Conservation (phyloP, 495 filamentous ascomycete genomes). For the Hypoxylon fragiforme region DNA sequence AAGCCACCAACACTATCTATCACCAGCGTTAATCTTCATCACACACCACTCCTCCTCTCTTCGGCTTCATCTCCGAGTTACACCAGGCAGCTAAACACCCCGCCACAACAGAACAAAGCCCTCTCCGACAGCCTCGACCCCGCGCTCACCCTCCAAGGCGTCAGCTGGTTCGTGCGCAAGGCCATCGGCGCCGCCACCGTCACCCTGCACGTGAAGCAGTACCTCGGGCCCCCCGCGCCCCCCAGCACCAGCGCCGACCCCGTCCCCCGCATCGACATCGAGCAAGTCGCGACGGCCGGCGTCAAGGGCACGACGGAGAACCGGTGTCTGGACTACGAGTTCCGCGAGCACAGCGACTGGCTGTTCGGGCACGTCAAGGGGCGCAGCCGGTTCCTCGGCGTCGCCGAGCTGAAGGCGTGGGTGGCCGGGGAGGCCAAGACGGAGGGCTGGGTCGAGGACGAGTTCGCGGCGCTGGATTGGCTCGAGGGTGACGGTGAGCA, state of each 20-base stretch:
- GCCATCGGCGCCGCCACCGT: conserved; percentile 71
- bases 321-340: conserved; percentile 70
- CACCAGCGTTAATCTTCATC: background rate
- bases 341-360: conserved; percentile 73
- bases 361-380: conserved; percentile 78
- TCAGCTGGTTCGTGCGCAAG: conserved; percentile 83
- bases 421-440: conserved; percentile 28
- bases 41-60: background rate
- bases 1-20: background rate
- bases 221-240: conserved; percentile 50
- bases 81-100: no score
- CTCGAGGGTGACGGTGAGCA: conserved; percentile 53
- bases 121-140: conserved; percentile 73
- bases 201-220: conserved; percentile 70
- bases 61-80: background rate
- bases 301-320: conserved; percentile 71
- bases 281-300: conserved; percentile 75
- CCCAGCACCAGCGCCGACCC: conserved; percentile 42
- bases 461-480: conserved; percentile 56
- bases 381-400: conserved; percentile 55
- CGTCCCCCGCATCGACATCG: conserved; percentile 75
- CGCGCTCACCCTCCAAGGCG: conserved; percentile 76
- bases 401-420: conserved; percentile 34
- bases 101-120: conserved; percentile 63
- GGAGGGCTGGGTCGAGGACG: conserved; percentile 39